These are phyloP conservation scores for Neurospora sp. DNA, from an alignment of 495 filamentous ascomycete species.

Conservation along the genomic window DNA sequence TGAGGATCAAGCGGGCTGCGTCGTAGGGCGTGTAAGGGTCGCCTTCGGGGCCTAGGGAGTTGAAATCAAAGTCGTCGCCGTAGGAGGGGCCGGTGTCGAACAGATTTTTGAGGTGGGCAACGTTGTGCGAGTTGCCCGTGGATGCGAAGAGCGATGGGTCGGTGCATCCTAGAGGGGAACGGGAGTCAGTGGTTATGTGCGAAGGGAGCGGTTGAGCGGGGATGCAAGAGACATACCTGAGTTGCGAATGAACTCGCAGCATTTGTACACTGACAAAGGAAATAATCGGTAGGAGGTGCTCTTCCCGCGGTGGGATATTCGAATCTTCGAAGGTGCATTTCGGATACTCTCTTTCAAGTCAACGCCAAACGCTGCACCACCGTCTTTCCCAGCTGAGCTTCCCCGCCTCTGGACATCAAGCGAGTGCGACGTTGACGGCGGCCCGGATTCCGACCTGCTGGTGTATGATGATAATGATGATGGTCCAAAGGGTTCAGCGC, in stretches of 20 bases:
- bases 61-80: slow-evolving; percentile 17
- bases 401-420: neutral
- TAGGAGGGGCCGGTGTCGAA: slow-evolving; percentile 13
- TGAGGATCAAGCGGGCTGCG: slow-evolving; percentile 15
- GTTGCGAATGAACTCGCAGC: slow-evolving; percentile 19
- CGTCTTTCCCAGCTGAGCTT: neutral
- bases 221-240: slow-evolving; percentile 6
- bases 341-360: slow-evolving; percentile 17
- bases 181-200: neutral
- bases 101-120: slow-evolving; percentile 10
- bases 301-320: slow-evolving; percentile 20
- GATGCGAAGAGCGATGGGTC: slow-evolving; percentile 12
- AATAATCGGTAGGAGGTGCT: slow-evolving; percentile 15
- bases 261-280: slow-evolving; percentile 19
- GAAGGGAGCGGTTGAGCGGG: too few species aligned
- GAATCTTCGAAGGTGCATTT: slow-evolving; percentile 15
- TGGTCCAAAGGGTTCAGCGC: neutral
- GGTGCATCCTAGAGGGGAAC: slow-evolving; percentile 2
- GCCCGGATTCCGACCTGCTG: neutral
- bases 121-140: slow-evolving; percentile 14
- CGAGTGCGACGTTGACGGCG: neutral
- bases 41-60: neutral
- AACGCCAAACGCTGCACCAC: slow-evolving; percentile 4
- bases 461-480: neutral
- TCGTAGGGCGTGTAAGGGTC: slow-evolving; percentile 17